phyloP scores from a whole-genome alignment of 495 filamentous ascomycete species.

The Penicillium waksmanii region DNA sequence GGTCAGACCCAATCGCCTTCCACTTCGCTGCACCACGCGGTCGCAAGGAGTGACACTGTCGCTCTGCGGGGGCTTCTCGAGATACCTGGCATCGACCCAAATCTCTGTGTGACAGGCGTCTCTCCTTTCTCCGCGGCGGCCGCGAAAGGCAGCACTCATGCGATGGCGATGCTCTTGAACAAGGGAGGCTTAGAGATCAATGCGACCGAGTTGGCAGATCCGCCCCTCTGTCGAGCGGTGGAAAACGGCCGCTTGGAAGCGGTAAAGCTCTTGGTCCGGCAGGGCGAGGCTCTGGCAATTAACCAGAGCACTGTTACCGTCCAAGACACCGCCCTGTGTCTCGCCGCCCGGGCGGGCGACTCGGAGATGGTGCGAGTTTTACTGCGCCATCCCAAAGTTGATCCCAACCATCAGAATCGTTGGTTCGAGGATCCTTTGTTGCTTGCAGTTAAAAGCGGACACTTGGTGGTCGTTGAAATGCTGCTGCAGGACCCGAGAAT shows the following conservation, averaged over 20 bases:
- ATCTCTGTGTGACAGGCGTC: not conserved
- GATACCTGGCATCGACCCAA: not conserved
- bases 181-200: constrained; percentile 4
- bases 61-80: not conserved
- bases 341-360: constrained; percentile 6
- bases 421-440: constrained; percentile 8
- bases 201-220: constrained; percentile 5
- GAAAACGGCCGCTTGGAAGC: too few species aligned
- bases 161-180: constrained; percentile 6
- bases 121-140: not conserved
- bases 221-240: too few species aligned
- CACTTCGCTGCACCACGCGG: constrained; percentile 14
- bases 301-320: not conserved
- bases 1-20: too few species aligned
- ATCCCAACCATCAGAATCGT: constrained; percentile 6
- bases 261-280: too few species aligned
- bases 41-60: constrained; percentile 12
- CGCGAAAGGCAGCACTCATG: constrained; percentile 2
- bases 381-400: constrained; percentile 1
- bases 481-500: not conserved
- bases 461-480: not conserved
- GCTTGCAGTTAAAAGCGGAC: not conserved
- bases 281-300: not conserved
- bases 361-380: constrained; percentile 2
- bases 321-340: constrained; percentile 10